Conservation (phyloP, 306 rosid species). For the Corylus americana region DNA sequence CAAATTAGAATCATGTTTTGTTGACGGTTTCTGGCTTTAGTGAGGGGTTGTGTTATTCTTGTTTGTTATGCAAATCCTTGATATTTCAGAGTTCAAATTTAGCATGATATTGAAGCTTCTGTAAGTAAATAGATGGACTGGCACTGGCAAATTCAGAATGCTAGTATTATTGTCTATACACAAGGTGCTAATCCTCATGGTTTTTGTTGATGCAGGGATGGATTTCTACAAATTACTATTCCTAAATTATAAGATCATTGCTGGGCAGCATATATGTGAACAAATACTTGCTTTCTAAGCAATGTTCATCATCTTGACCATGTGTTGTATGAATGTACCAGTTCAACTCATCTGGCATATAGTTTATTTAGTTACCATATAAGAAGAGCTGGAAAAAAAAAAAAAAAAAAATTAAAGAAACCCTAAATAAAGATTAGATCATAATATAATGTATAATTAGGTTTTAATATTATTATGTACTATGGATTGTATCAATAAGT, state of each 20-base stretch:
- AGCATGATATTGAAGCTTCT: not conserved
- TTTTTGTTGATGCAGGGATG: slow-evolving; percentile 62
- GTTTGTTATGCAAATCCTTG: not conserved
- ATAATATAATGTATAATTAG: too few species aligned
- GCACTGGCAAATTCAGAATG: slow-evolving; percentile 2
- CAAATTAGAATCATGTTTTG: not conserved
- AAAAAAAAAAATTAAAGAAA: too few species aligned
- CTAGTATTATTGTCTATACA: not conserved
- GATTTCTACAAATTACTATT: slow-evolving; percentile 60
- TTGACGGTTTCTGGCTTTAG: not conserved
- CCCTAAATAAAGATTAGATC: too few species aligned
- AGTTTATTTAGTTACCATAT: not conserved
- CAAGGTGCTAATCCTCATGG: slow-evolving; percentile 15
- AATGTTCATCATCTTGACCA: slow-evolving; percentile 13
- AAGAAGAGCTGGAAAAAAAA: not conserved
- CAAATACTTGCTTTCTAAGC: not conserved
- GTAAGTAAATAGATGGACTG: not conserved
- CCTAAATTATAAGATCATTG: slow-evolving; percentile 56
- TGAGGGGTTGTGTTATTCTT: not conserved
- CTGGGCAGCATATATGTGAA: not conserved
- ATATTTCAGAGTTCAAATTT: not conserved
- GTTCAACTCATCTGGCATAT: not conserved
- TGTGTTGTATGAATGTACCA: not conserved
- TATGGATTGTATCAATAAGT: too few species aligned
- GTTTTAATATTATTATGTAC: too few species aligned